phyloP scores from a whole-genome alignment of 495 filamentous ascomycete species.

The Xylaria grammica region DNA sequence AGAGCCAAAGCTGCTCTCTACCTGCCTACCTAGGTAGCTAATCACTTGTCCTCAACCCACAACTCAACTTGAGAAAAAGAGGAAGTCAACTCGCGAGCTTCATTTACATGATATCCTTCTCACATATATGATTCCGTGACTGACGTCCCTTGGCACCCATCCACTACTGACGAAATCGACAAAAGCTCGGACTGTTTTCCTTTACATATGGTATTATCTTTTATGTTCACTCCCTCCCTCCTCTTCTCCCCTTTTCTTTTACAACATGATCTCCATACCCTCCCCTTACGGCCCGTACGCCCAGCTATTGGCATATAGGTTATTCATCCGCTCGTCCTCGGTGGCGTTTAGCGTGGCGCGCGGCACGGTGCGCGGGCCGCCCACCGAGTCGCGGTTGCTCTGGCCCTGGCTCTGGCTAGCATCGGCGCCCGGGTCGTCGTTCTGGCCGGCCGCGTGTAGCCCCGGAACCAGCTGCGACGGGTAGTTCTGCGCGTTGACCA shows the following conservation, averaged over 20 bases:
- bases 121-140: no score
- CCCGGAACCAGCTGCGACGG: slow-evolving; percentile 17
- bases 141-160: no score
- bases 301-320: slow-evolving; percentile 35
- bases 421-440: neutral
- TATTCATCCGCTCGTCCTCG: slow-evolving; percentile 16
- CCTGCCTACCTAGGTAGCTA: neutral
- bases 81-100: neutral
- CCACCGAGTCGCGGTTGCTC: neutral
- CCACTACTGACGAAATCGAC: neutral
- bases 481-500: neutral
- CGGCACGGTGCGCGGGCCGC: neutral
- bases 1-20: neutral
- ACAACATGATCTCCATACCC: no score
- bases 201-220: no score
- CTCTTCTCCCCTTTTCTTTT: neutral
- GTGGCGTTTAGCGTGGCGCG: slow-evolving; percentile 29
- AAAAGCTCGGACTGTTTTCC: no score
- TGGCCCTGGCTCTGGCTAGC: neutral
- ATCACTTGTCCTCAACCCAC: neutral
- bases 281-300: slow-evolving; percentile 15
- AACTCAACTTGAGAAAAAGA: neutral
- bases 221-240: neutral
- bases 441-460: slow-evolving; percentile 16
- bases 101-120: neutral